Evolutionary conservation across 164 flowering plant genomes (phyloP).

Genomic region (Berberis vulgaris): DNA sequence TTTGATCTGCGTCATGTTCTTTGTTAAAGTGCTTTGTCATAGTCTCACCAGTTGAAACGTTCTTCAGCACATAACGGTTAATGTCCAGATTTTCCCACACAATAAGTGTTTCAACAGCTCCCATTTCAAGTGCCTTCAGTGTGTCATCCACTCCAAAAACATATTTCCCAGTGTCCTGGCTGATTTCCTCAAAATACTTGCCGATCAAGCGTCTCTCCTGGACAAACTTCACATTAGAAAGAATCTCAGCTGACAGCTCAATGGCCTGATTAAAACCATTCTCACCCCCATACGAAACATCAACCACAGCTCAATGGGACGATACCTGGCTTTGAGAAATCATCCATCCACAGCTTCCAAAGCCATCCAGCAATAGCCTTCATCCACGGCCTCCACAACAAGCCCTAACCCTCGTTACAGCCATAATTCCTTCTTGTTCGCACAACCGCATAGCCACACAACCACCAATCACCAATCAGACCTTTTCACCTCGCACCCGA

Average conservation of each 20-base stretch:
- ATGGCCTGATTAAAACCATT: slow-evolving; percentile 4
- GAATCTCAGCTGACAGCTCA: background rate
- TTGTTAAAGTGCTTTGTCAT: slow-evolving; percentile 1
- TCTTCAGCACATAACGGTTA: slow-evolving; percentile 2
- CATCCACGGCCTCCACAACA: no score
- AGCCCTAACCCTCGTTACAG: no score
- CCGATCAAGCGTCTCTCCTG: slow-evolving; percentile 1
- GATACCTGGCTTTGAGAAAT: background rate
- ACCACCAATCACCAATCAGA: no score
- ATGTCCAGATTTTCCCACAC: slow-evolving; percentile 5
- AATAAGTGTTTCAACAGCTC: slow-evolving; percentile 5
- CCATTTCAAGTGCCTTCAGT: slow-evolving; percentile 5
- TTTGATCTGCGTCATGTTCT: background rate
- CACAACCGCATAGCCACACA: no score
- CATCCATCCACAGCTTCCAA: no score
- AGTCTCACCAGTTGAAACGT: background rate
- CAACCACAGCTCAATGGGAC: background rate
- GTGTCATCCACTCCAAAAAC: slow-evolving; percentile 4
- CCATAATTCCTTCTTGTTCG: no score
- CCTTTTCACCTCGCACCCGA: no score
- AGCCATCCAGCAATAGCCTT: no score
- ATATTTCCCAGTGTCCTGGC: background rate
- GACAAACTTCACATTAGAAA: slow-evolving; percentile 5
- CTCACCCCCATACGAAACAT: slow-evolving; percentile 4
- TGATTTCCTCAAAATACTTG: slow-evolving; percentile 3